Conservation (phyloP, 495 filamentous ascomycete species). For the Pyrenula massariospora region DNA sequence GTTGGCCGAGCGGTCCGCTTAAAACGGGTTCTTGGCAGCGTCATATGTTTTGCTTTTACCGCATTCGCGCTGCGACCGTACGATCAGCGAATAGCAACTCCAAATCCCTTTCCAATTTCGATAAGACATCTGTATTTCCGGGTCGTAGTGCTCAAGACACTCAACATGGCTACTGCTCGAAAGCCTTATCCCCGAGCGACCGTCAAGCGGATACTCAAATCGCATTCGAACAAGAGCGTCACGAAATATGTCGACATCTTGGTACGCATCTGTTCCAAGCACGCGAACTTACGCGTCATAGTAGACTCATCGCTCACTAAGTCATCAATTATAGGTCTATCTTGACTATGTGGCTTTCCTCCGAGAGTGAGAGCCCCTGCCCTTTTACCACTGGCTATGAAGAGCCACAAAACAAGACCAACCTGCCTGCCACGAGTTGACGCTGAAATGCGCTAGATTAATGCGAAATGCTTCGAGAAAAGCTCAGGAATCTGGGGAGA, state of each 20-base stretch:
- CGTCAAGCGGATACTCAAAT: slow-evolving; percentile 80
- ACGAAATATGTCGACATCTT: slow-evolving; percentile 82
- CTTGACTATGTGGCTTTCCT: slow-evolving; percentile 85
- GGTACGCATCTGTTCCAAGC: slow-evolving; percentile 36
- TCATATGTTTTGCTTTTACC: not conserved
- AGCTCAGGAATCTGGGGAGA: slow-evolving; percentile 61
- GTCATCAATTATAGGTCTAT: slow-evolving; percentile 48
- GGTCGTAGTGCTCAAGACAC: too few species aligned
- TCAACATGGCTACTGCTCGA: not conserved
- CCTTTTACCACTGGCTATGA: too few species aligned
- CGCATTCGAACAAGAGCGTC: slow-evolving; percentile 65
- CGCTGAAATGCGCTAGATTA: slow-evolving; percentile 38
- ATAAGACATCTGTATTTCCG: too few species aligned
- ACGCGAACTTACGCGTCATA: not conserved
- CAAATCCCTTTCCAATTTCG: too few species aligned
- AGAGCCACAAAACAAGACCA: too few species aligned
- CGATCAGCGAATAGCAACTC: too few species aligned
- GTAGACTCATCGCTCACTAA: not conserved
- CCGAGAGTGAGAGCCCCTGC: slow-evolving; percentile 72
- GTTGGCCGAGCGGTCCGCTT: too few species aligned
- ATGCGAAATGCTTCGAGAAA: slow-evolving; percentile 75
- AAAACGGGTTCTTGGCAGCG: too few species aligned
- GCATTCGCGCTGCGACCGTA: too few species aligned
- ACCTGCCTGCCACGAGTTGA: slow-evolving; percentile 2
- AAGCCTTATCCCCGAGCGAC: slow-evolving; percentile 78